Percentiles rank a stretch among this genome's conserved stretches.
Conservation (phyloP, 176 grass and related monocot genomes). For the Bonia amplexicaulis region DNA sequence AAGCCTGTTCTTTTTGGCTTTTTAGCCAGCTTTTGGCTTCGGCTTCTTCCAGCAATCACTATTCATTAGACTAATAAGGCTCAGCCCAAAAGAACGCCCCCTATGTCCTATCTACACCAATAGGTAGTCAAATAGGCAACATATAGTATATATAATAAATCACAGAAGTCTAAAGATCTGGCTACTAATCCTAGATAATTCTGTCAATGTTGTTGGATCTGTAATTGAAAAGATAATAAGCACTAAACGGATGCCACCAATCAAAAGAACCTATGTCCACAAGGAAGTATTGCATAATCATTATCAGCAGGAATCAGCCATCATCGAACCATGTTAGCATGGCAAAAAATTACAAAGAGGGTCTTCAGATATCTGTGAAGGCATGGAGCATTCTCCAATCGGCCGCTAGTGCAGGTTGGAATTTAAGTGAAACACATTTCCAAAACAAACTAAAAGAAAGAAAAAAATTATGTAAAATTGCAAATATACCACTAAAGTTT, state of each 20-base stretch:
- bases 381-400: not conserved
- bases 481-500: not conserved
- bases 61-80: too few relatives aligned
- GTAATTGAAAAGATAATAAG: not conserved
- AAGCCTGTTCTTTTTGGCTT: too few relatives aligned
- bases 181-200: not conserved
- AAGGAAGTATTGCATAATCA: not conserved
- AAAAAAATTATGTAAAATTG: not conserved
- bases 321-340: not conserved
- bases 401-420: not conserved
- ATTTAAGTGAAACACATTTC: not conserved
- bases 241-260: not conserved
- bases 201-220: not conserved
- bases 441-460: not conserved
- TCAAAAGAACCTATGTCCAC: not conserved
- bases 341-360: not conserved
- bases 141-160: not conserved
- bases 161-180: not conserved
- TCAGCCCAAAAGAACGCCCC: too few relatives aligned
- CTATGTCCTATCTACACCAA: not conserved
- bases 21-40: too few relatives aligned
- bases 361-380: not conserved
- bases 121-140: not conserved
- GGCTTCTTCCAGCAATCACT: too few relatives aligned
- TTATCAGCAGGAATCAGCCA: not conserved